phyloP scores from a whole-genome alignment of 2,329 filamentous ascomycete species.

The Pseudogymnoascus sp. region DNA sequence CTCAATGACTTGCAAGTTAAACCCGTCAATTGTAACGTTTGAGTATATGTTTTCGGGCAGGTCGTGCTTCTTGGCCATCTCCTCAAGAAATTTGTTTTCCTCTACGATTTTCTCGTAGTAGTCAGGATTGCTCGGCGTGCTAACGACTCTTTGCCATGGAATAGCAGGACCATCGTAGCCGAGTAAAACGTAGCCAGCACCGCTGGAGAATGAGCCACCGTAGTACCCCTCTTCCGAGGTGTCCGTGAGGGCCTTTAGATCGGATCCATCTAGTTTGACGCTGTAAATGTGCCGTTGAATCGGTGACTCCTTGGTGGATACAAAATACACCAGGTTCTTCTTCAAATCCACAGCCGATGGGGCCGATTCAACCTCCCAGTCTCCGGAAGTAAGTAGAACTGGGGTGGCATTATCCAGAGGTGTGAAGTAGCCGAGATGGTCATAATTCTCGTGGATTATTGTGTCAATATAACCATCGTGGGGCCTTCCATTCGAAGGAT shows the following conservation, averaged over 20 bases:
- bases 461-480: constrained; percentile 91
- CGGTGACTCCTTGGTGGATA: constrained; percentile 76
- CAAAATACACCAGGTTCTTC: constrained; percentile 84
- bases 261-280: constrained; percentile 65
- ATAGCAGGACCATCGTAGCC: constrained; percentile 76
- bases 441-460: constrained; percentile 74
- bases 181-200: constrained; percentile 74
- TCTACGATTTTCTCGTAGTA: constrained; percentile 66
- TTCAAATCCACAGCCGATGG: constrained; percentile 77
- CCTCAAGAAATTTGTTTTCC: constrained; percentile 62
- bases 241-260: constrained; percentile 65
- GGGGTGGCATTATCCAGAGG: constrained; percentile 79
- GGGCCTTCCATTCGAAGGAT: constrained; percentile 63
- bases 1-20: constrained; percentile 67
- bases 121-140: constrained; percentile 60
- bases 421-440: constrained; percentile 89
- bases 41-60: constrained; percentile 76
- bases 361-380: constrained; percentile 85
- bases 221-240: constrained; percentile 69
- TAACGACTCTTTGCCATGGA: constrained; percentile 85
- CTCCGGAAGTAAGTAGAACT: constrained; percentile 73
- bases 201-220: constrained; percentile 71
- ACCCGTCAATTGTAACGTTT: constrained; percentile 75
- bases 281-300: constrained; percentile 89
- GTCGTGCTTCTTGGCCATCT: constrained; percentile 65